phyloP scores from a whole-genome alignment of 1,284 basidiomycete species.

The Coriolopsis trogii region DNA sequence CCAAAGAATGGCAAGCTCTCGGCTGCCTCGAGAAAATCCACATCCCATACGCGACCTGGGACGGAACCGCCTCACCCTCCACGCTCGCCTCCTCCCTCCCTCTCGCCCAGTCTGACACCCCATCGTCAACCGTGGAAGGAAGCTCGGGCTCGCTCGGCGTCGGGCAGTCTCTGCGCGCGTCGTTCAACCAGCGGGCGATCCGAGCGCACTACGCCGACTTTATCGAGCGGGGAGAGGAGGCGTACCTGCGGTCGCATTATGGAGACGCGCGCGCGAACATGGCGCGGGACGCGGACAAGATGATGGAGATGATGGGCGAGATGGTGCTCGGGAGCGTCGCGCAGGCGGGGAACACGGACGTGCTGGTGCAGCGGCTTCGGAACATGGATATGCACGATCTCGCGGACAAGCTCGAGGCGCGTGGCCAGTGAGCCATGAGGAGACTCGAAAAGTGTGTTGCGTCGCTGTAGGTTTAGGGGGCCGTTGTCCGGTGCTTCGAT shows the following conservation, averaged over 20 bases:
- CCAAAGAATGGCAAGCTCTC: slow-evolving; percentile 15
- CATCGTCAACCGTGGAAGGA: background rate
- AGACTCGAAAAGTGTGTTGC: too few species aligned
- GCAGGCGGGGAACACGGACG: slow-evolving; percentile 9
- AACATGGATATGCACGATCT: slow-evolving; percentile 10
- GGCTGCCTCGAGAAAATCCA: slow-evolving; percentile 1
- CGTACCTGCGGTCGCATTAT: slow-evolving; percentile 4
- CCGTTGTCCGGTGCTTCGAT: too few species aligned
- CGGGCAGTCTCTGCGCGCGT: background rate
- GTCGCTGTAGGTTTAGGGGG: too few species aligned
- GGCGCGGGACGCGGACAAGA: slow-evolving; percentile 2
- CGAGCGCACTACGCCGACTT: slow-evolving; percentile 12
- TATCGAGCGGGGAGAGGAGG: slow-evolving; percentile 15
- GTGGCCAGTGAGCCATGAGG: too few species aligned
- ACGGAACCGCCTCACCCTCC: slow-evolving; percentile 1
- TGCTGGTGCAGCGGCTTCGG: slow-evolving; percentile 7
- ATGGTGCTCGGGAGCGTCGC: slow-evolving; percentile 12
- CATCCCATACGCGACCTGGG: slow-evolving; percentile 12
- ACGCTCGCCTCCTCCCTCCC: slow-evolving; percentile 8
- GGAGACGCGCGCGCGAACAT: slow-evolving; percentile 4
- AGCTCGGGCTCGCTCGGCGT: background rate
- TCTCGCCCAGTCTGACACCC: background rate
- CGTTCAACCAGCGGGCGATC: slow-evolving; percentile 11
- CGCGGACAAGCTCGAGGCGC: slow-evolving; percentile 14
- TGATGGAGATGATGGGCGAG: slow-evolving; percentile 14